Percentiles rank a stretch among this genome's conserved stretches.
phyloP scores from a whole-genome alignment of 2,329 filamentous ascomycete species.

The Hypoxylon sp. region DNA sequence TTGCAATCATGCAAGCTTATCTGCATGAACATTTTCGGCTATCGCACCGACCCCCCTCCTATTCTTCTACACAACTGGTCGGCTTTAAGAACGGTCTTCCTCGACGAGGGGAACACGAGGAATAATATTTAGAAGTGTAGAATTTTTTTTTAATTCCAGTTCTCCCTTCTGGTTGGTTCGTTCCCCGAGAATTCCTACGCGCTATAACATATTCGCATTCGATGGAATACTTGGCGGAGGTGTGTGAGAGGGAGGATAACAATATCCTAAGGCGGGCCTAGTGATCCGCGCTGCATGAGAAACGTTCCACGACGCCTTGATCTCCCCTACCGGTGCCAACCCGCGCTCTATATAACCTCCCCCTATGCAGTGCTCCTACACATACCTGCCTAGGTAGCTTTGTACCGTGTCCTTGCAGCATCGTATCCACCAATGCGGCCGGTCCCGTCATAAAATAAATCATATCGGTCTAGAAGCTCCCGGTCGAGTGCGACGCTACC shows the following conservation, averaged over 20 bases:
- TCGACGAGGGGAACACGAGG: constrained; percentile 13
- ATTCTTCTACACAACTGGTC: constrained; percentile 12
- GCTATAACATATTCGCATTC: constrained; percentile 19
- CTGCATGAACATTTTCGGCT: constrained; percentile 37
- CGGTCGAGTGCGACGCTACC: constrained; percentile 15
- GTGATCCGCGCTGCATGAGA: constrained; percentile 31
- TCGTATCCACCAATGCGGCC: constrained; percentile 22
- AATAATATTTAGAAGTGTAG: too few relatives aligned
- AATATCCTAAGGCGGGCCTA: constrained; percentile 20
- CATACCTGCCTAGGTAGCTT: too few relatives aligned
- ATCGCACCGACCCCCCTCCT: constrained; percentile 23
- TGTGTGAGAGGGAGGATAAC: constrained; percentile 26
- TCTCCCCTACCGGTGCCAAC: constrained; percentile 21
- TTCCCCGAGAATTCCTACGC: constrained; percentile 17
- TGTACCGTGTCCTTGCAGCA: constrained; percentile 9
- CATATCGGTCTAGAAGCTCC: constrained; percentile 21
- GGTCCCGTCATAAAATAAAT: constrained; percentile 27
- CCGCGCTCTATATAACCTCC: constrained; percentile 15
- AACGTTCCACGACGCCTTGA: constrained; percentile 32
- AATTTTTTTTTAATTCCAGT: too few relatives aligned
- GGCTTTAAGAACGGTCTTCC: constrained; percentile 9
- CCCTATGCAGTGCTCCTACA: constrained; percentile 12
- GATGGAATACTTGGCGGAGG: constrained; percentile 18
- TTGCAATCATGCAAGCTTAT: constrained; percentile 34
- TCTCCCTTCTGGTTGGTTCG: constrained; percentile 32